These are phyloP conservation scores for Penstemon davidsonii DNA, from an alignment of 257 asterid genomes.

Conservation along the genomic window DNA sequence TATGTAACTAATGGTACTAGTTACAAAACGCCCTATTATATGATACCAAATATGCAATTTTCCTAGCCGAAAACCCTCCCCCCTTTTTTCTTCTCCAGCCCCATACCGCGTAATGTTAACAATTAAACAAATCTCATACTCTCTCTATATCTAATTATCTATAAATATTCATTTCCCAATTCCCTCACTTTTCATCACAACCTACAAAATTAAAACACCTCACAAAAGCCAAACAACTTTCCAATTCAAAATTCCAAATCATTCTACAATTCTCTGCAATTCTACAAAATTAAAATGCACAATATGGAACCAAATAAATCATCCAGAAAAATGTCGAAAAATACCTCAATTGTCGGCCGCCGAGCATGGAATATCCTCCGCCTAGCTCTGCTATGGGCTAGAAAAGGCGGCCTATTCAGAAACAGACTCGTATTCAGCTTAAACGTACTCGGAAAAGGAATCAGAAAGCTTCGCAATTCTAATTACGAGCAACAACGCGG, in stretches of 20 bases:
- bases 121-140: conserved; percentile 11
- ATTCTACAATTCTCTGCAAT: too few relatives aligned
- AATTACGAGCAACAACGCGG: conserved; percentile 11
- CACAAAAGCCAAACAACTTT: not conserved
- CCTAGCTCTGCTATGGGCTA: conserved; percentile 55
- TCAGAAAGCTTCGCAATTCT: conserved; percentile 38
- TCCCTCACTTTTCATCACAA: conserved; percentile 2
- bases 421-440: conserved; percentile 37
- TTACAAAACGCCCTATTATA: not conserved
- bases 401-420: conserved; percentile 52
- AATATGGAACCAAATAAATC: not conserved
- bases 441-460: conserved; percentile 32
- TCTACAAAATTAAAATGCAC: not conserved
- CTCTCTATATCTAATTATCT: not conserved
- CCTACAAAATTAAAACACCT: not conserved
- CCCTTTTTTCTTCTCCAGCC: not conserved
- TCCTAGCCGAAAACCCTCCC: conserved; percentile 5
- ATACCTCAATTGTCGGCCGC: conserved; percentile 30
- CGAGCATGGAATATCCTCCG: conserved; percentile 61
- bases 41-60: not conserved
- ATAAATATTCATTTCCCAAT: conserved; percentile 14
- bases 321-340: conserved; percentile 30
- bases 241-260: too few relatives aligned
- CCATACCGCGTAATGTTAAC: conserved; percentile 46
- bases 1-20: not conserved